A percentile compares a stretch with the other conserved stretches of the same genome.
phyloP scores from a whole-genome alignment of 768 basidiomycete species.

The Lactarius hatsudake region DNA sequence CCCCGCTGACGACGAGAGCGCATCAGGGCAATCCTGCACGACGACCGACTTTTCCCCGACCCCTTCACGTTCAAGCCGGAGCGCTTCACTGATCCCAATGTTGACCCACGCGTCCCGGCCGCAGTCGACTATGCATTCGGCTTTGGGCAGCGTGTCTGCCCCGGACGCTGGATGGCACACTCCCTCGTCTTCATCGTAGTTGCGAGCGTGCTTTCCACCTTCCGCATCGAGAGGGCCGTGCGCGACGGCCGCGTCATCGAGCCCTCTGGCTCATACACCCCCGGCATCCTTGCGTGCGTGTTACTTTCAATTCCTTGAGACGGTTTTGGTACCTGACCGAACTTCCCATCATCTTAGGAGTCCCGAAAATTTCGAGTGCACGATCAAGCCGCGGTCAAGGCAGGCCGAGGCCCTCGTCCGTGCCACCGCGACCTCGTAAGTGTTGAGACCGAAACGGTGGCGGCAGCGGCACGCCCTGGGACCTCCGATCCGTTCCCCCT shows the following conservation, averaged over 20 bases:
- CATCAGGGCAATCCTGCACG: constrained; percentile 30
- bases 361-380: constrained; percentile 26
- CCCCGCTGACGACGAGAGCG: not conserved
- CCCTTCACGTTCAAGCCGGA: constrained; percentile 34
- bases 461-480: not conserved
- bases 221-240: constrained; percentile 23
- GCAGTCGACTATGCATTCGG: constrained; percentile 29
- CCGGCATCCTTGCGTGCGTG: constrained; percentile 28
- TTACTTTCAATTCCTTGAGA: not conserved
- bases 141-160: constrained; percentile 30
- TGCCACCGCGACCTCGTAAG: constrained; percentile 16
- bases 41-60: constrained; percentile 32
- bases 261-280: constrained; percentile 20
- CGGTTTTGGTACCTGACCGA: not conserved
- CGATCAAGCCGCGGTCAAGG: constrained; percentile 22
- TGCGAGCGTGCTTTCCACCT: constrained; percentile 26
- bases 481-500: too few relatives aligned
- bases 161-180: constrained; percentile 29
- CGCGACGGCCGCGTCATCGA: constrained; percentile 27
- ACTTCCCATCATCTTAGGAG: constrained; percentile 10
- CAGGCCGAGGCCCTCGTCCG: constrained; percentile 24
- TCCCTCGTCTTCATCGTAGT: constrained; percentile 24
- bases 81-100: constrained; percentile 29
- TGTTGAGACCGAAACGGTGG: not conserved
- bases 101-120: constrained; percentile 12